Conservation (phyloP, 306 rosid genomes). For the Castanea crenata region DNA sequence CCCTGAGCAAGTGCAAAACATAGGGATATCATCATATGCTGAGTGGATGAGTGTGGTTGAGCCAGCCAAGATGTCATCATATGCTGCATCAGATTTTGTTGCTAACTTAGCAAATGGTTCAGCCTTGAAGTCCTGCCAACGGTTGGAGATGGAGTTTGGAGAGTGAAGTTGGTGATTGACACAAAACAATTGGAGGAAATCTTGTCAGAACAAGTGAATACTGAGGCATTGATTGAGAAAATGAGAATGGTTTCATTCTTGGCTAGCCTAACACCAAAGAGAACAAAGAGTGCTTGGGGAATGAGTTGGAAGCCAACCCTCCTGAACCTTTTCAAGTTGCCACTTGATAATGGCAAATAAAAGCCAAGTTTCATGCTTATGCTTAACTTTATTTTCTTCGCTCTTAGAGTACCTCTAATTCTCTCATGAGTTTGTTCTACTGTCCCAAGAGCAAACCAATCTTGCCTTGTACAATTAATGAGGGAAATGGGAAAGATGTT, state of each 20-base stretch:
- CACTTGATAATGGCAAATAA: constrained; percentile 1
- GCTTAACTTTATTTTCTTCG: background rate
- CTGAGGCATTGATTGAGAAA: constrained; percentile 63
- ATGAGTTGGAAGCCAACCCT: constrained; percentile 42
- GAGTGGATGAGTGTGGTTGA: constrained; percentile 13
- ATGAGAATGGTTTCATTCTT: constrained; percentile 63
- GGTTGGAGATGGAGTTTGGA: constrained; percentile 60
- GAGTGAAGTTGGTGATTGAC: constrained; percentile 58
- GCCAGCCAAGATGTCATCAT: constrained; percentile 5
- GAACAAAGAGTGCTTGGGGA: constrained; percentile 37
- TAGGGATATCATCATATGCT: background rate
- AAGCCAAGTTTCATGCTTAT: background rate
- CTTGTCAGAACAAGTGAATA: constrained; percentile 59
- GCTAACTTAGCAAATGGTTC: constrained; percentile 42
- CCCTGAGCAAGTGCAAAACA: background rate
- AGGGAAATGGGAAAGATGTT: too few species aligned
- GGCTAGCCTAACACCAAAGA: constrained; percentile 39
- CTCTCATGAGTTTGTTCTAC: too few species aligned
- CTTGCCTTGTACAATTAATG: too few species aligned
- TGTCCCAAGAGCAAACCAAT: too few species aligned
- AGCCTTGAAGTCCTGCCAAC: constrained; percentile 57
- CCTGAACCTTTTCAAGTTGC: constrained; percentile 9
- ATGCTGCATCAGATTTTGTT: constrained; percentile 34
- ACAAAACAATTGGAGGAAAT: constrained; percentile 59
- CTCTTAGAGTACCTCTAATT: too few species aligned